A percentile compares a stretch with the other conserved stretches of the same genome.
These are phyloP conservation scores for Grammothele lineata DNA, from an alignment of 768 basidiomycete species.

Conservation along the genomic window DNA sequence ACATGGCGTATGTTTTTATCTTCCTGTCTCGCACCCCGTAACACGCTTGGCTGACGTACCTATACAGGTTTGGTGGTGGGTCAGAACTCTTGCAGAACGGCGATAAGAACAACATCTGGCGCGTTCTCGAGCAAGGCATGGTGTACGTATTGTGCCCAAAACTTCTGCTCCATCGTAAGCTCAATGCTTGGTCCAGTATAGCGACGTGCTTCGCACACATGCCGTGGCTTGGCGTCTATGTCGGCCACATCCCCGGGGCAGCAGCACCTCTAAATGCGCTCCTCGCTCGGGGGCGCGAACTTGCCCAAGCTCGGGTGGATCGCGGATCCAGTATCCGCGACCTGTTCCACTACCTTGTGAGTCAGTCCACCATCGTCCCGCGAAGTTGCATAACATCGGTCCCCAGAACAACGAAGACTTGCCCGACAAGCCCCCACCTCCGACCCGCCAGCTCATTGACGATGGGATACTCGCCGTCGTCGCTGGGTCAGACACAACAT, in stretches of 20 bases:
- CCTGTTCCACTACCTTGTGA: conserved; percentile 1
- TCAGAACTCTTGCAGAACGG: conserved; percentile 34
- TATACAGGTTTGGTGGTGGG: conserved; percentile 33
- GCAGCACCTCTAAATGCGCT: not conserved
- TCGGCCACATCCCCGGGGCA: not conserved
- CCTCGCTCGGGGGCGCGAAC: not conserved
- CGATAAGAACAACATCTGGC: conserved; percentile 41
- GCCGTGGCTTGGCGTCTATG: conserved; percentile 7
- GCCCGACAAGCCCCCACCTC: conserved; percentile 1
- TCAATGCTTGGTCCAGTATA: not conserved
- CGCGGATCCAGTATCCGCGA: not conserved
- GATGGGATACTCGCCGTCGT: conserved; percentile 22
- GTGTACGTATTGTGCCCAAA: conserved; percentile 1
- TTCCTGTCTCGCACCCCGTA: not conserved
- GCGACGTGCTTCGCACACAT: conserved; percentile 1
- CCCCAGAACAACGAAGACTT: conserved; percentile 19
- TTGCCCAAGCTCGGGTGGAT: not conserved
- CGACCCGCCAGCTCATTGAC: conserved; percentile 7
- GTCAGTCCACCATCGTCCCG: not conserved
- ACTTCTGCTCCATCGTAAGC: no score
- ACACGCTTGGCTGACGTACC: not conserved
- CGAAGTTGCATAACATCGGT: no score
- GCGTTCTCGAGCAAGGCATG: conserved; percentile 38
- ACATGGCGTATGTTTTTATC: conserved; percentile 33
- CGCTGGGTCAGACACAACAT: conserved; percentile 29